A percentile compares a stretch with the other conserved stretches of the same genome.
phyloP scores from a whole-genome alignment of 768 basidiomycete species.

The Collybia mongolica region DNA sequence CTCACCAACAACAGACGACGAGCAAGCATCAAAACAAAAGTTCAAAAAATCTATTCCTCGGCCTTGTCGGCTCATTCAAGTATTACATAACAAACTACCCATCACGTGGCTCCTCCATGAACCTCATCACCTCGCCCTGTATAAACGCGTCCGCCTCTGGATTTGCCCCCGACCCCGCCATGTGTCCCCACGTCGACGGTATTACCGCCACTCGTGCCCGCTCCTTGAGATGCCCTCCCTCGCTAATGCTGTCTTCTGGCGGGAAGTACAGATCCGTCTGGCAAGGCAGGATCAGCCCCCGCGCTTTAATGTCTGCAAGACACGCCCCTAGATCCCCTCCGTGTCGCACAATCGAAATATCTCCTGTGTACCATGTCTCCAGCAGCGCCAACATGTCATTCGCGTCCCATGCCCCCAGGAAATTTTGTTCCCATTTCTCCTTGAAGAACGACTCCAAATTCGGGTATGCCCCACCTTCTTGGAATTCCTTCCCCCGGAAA shows the following conservation, averaged over 20 bases:
- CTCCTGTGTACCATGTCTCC: constrained; percentile 49
- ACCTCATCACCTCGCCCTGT: constrained; percentile 39
- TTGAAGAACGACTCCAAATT: constrained; percentile 49
- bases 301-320: constrained; percentile 44
- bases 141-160: constrained; percentile 40
- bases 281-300: constrained; percentile 56
- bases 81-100: constrained; percentile 11
- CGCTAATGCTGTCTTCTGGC: constrained; percentile 55
- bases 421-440: constrained; percentile 49
- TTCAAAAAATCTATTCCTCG: too few species aligned
- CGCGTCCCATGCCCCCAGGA: constrained; percentile 48
- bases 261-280: constrained; percentile 62
- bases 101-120: constrained; percentile 33
- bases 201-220: constrained; percentile 48
- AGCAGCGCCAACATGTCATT: constrained; percentile 51
- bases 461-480: constrained; percentile 23
- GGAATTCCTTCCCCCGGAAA: too few species aligned
- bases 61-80: too few species aligned
- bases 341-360: constrained; percentile 44
- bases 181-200: constrained; percentile 57
- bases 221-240: constrained; percentile 40
- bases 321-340: constrained; percentile 40
- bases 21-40: constrained; percentile 8
- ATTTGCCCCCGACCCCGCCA: constrained; percentile 46
- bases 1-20: neutral